Evolutionary conservation across 371 early-diverging fungal genomes (phyloP), one percentile per base, ranked within the genome.

Genomic region (Circinella umbellata): DNA sequence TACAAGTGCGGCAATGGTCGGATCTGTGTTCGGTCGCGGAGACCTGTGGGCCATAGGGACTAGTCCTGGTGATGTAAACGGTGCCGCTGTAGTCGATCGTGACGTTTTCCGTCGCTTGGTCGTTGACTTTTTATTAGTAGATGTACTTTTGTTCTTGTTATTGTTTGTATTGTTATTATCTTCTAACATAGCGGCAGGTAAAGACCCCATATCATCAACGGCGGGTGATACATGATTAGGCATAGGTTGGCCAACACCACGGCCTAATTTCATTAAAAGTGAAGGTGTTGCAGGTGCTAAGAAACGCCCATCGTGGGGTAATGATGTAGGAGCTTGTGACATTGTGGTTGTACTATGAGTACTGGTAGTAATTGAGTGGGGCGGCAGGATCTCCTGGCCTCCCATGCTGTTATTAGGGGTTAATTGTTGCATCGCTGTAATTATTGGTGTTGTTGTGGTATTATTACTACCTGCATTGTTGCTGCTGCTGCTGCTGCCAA

Each of bases 211-310:
- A 57, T 76, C 72, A 34, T 80, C 80, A 1, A 82, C 79, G n/a
- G 73, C 74, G 17, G 59, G 42, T 39, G 46, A 68, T 13, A 39
- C 20, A 15, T 62, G 46, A 49, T 39, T 46, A n/a, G 70, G 18
- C 18, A 9, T 54, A 15, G 65, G 37, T 60, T 20, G 42, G 38
- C 69, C 68, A 6, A 70, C 69, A 8, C 84, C 85, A 3, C 79
- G 75, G 20, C 87, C 86, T 9, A 91, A 55, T 53, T 88, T 87
- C 90, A 91, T 90, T 18, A 91, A 67, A 8, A 89, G 80, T 1
- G 88, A 87, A 4, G 91, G 91, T 0, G 91, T 93, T 13, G 89
- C 89, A 14, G 87, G 89, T 61, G 80, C 74, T 62, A 69, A 72
- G 66, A 81, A 63, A 61, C 59, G 2, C 46, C 61, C n/a, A 57